These are phyloP conservation scores for Sugiyamaella lignohabitans DNA, from an alignment of 805 yeast species.

Conservation along the genomic window DNA sequence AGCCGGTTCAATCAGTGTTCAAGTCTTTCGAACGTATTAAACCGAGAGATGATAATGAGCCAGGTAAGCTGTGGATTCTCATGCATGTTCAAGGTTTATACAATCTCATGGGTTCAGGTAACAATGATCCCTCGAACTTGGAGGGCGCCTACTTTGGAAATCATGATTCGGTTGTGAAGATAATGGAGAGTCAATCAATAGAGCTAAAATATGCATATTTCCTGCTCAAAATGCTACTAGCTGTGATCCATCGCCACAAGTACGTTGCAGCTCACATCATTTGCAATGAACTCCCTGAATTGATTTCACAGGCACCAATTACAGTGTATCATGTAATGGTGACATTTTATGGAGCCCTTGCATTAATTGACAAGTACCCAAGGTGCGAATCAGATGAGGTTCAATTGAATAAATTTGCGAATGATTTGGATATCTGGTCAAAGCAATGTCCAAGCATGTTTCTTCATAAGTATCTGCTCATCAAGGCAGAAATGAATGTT, in stretches of 20 bases:
- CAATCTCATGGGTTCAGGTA: conserved; percentile 19
- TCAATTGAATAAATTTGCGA: conserved; percentile 23
- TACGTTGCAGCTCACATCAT: conserved; percentile 22
- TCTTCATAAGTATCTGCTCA: conserved; percentile 33
- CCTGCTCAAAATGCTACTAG: conserved; percentile 18
- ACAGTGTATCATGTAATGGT: conserved; percentile 23
- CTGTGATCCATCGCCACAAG: conserved; percentile 22
- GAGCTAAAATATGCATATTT: conserved; percentile 22
- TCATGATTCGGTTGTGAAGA: conserved; percentile 8
- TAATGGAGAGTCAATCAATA: conserved; percentile 11
- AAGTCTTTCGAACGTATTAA: conserved; percentile 17
- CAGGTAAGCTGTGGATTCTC: conserved; percentile 21
- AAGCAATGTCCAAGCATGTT: conserved; percentile 35
- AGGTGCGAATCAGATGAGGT: conserved; percentile 22
- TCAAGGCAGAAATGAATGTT: conserved; percentile 33
- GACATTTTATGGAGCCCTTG: conserved; percentile 24
- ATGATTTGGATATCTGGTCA: conserved; percentile 34
- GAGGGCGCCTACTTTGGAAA: conserved; percentile 20
- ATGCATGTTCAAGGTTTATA: conserved; percentile 19
- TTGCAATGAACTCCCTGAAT: conserved; percentile 17
- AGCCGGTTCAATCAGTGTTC: conserved; percentile 17
- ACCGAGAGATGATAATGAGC: conserved; percentile 16
- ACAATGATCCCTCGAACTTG: conserved; percentile 18
- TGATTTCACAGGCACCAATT: conserved; percentile 19
- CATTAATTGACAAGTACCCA: conserved; percentile 23